These are phyloP conservation scores for Ganoderma resinaceum DNA, from an alignment of 1,284 basidiomycete genomes.

Conservation along the genomic window DNA sequence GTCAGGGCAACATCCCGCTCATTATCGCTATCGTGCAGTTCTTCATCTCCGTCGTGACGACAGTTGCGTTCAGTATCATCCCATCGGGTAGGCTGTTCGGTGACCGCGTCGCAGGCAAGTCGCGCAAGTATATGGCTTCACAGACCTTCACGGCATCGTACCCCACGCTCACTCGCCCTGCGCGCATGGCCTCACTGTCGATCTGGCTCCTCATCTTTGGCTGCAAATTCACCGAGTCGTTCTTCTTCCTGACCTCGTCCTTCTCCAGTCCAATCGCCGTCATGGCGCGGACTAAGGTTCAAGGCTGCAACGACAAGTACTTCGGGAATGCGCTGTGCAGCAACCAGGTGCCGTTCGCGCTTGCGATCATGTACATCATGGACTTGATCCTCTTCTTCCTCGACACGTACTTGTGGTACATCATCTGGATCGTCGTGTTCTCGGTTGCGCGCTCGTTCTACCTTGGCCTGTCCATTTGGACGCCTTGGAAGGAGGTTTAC, in stretches of 20 bases:
- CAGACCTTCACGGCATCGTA: constrained; percentile 98
- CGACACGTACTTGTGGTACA: constrained; percentile 97
- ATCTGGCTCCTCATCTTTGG: constrained; percentile 91
- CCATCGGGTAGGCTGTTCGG: constrained; percentile 96
- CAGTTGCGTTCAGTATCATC: constrained; percentile 81
- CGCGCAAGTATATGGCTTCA: constrained; percentile 94
- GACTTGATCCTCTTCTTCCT: constrained; percentile 95
- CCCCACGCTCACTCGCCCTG: constrained; percentile 70
- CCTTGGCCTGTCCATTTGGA: constrained; percentile 95
- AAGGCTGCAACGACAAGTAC: constrained; percentile 83
- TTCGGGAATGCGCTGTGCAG: constrained; percentile 83
- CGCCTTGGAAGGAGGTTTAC: constrained; percentile 95
- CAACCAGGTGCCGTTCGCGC: constrained; percentile 90
- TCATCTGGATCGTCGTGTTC: constrained; percentile 97
- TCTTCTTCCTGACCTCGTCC: constrained; percentile 94
- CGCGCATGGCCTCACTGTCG: constrained; percentile 81
- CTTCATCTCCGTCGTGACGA: constrained; percentile 83
- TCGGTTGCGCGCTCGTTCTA: constrained; percentile 89
- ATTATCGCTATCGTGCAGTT: constrained; percentile 92
- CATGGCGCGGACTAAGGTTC: constrained; percentile 91
- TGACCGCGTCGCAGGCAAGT: constrained; percentile 93
- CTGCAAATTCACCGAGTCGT: constrained; percentile 94
- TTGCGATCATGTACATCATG: constrained; percentile 97
- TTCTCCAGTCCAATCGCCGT: constrained; percentile 92
- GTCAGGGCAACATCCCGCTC: constrained; percentile 67